Evolutionary conservation across 768 basidiomycete species (phyloP).

Genomic region (Pulveroboletus sp.): DNA sequence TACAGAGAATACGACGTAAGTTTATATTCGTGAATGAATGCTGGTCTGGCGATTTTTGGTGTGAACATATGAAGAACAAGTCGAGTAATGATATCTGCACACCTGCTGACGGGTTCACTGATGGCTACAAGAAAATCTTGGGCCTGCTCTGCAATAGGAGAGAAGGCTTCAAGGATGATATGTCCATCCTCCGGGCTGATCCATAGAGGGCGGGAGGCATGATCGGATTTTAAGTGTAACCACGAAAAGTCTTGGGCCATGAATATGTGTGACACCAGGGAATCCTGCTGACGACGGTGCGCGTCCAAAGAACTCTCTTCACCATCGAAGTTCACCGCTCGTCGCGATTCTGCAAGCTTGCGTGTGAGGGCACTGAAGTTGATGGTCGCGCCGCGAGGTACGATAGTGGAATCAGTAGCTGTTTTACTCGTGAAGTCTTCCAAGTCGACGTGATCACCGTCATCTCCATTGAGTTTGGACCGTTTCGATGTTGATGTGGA

Average conservation of each 20-base stretch:
- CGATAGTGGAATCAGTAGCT: conserved; percentile 36
- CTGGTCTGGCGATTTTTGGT: conserved; percentile 55
- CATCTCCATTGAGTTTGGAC: conserved; percentile 40
- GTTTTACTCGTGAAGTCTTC: conserved; percentile 43
- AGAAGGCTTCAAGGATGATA: conserved; percentile 97
- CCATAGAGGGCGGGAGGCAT: conserved; percentile 90
- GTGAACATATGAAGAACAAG: conserved; percentile 28
- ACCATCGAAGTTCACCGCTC: conserved; percentile 33
- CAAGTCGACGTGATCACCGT: conserved; percentile 55
- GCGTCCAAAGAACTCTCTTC: conserved; percentile 52
- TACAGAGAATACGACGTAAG: conserved; percentile 97
- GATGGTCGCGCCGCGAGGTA: conserved; percentile 75
- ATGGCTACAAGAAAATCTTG: conserved; percentile 98
- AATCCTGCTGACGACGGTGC: conserved; percentile 71
- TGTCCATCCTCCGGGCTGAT: conserved; percentile 88
- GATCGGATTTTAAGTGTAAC: conserved; percentile 86
- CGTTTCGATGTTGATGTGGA: conserved; percentile 35
- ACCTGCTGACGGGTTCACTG: conserved; percentile 98
- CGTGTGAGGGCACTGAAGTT: conserved; percentile 82
- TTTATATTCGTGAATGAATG: conserved; percentile 99
- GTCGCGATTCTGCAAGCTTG: conserved; percentile 63
- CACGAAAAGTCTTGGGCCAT: conserved; percentile 82
- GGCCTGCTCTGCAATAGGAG: conserved; percentile 95
- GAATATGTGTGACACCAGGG: conserved; percentile 76
- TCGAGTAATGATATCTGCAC: conserved; percentile 32